Percentiles rank a stretch among this genome's conserved stretches.
These are phyloP conservation scores for Ceratobasidium theobromae DNA, from an alignment of 1,284 basidiomycete genomes.

Conservation along the genomic window DNA sequence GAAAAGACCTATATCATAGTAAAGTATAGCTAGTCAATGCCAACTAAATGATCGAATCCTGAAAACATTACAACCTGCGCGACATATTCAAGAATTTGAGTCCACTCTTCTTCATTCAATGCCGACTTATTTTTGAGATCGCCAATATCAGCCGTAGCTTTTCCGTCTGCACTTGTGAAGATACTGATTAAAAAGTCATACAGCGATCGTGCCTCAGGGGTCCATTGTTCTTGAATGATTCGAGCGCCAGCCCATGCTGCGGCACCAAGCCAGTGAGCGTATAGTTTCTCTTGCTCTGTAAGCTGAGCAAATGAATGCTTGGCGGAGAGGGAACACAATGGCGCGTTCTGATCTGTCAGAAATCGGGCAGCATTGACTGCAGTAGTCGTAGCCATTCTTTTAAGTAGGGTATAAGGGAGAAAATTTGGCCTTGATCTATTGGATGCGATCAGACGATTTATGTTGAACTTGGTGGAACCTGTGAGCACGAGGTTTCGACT, in stretches of 20 bases:
- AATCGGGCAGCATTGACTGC: constrained; percentile 44
- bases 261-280: constrained; percentile 57
- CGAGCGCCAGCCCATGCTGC: constrained; percentile 70
- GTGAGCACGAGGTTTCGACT: constrained; percentile 21
- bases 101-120: constrained; percentile 62
- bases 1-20: constrained; percentile 73
- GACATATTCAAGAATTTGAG: constrained; percentile 67
- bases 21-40: too few species aligned
- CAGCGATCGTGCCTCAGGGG: constrained; percentile 52
- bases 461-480: neutral
- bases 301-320: constrained; percentile 65
- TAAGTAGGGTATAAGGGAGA: neutral
- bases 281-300: constrained; percentile 72
- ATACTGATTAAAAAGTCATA: constrained; percentile 68
- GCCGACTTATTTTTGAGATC: constrained; percentile 56
- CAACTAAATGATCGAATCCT: too few species aligned
- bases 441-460: neutral
- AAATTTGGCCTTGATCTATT: neutral
- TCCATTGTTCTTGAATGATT: constrained; percentile 82
- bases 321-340: constrained; percentile 67
- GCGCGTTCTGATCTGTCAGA: constrained; percentile 65
- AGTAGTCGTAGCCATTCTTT: constrained; percentile 18
- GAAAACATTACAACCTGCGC: too few species aligned
- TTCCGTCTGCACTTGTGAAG: constrained; percentile 58
- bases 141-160: constrained; percentile 57